Percentiles rank a stretch among this genome's conserved stretches.
phyloP scores from a whole-genome alignment of 257 asterid species.

The Rehmannia glutinosa region DNA sequence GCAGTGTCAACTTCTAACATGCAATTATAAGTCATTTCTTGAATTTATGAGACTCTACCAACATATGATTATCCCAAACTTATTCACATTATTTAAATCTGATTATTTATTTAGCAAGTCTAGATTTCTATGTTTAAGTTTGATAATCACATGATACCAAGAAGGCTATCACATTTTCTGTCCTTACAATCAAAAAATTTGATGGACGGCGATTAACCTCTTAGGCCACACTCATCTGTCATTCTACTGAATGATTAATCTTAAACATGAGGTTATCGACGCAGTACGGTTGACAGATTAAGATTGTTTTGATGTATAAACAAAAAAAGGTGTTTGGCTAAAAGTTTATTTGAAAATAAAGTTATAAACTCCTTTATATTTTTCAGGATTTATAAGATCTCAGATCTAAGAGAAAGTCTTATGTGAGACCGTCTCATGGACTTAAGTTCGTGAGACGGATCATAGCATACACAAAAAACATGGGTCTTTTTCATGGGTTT shows the following conservation, averaged over 20 bases:
- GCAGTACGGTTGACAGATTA: not conserved
- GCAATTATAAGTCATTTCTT: conserved; percentile 11
- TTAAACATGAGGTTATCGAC: not conserved
- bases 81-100: not conserved
- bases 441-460: no score
- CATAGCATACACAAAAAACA: no score
- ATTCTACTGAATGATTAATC: not conserved
- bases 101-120: not conserved
- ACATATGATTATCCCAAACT: not conserved
- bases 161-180: not conserved
- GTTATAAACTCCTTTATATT: no score
- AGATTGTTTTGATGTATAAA: no score
- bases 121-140: conserved; percentile 9
- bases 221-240: not conserved
- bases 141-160: conserved; percentile 32
- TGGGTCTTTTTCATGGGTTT: no score
- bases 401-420: no score
- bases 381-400: no score
- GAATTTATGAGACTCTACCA: conserved; percentile 6
- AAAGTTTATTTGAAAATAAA: no score
- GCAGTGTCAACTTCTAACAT: conserved; percentile 42
- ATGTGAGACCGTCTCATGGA: no score
- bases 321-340: no score
- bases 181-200: not conserved
- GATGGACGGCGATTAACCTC: conserved; percentile 3